phyloP scores from a whole-genome alignment of 768 basidiomycete genomes.

The Podaxis sp. region DNA sequence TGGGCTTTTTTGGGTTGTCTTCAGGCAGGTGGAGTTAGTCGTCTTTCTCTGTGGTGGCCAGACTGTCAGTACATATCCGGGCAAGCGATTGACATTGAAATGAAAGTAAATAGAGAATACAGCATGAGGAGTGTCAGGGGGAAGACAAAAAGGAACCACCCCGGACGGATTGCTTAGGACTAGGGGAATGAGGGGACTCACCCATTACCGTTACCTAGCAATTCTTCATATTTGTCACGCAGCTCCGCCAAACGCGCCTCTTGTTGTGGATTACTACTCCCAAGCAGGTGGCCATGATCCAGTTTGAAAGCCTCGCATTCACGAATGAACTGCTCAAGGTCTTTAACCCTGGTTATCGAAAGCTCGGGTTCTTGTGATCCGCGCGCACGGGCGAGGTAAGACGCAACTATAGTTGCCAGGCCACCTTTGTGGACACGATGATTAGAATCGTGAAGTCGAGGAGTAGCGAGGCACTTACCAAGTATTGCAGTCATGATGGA shows the following conservation, averaged over 20 bases:
- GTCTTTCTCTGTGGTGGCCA: background rate
- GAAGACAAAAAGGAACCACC: background rate
- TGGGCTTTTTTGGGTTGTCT: background rate
- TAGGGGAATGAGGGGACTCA: constrained; percentile 5
- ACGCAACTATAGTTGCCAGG: constrained; percentile 65
- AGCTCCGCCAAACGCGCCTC: constrained; percentile 29
- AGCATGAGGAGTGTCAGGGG: background rate
- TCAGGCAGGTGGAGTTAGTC: background rate
- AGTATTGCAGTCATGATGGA: constrained; percentile 36
- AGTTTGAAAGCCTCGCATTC: constrained; percentile 57
- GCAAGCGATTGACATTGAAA: background rate
- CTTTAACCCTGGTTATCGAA: constrained; percentile 53
- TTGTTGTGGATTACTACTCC: constrained; percentile 26
- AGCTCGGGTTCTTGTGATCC: constrained; percentile 71
- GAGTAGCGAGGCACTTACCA: constrained; percentile 25
- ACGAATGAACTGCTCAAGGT: constrained; percentile 67
- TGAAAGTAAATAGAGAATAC: background rate
- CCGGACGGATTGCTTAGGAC: too few species aligned
- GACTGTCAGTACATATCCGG: background rate
- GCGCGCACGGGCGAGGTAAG: constrained; percentile 69
- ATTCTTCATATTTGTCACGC: constrained; percentile 28
- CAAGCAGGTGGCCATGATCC: constrained; percentile 49
- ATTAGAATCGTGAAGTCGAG: background rate
- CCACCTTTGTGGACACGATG: constrained; percentile 43
- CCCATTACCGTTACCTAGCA: constrained; percentile 31